These are phyloP conservation scores for Trichopus zeylanicus DNA, from an alignment of 116 monocot genomes.

Conservation along the genomic window DNA sequence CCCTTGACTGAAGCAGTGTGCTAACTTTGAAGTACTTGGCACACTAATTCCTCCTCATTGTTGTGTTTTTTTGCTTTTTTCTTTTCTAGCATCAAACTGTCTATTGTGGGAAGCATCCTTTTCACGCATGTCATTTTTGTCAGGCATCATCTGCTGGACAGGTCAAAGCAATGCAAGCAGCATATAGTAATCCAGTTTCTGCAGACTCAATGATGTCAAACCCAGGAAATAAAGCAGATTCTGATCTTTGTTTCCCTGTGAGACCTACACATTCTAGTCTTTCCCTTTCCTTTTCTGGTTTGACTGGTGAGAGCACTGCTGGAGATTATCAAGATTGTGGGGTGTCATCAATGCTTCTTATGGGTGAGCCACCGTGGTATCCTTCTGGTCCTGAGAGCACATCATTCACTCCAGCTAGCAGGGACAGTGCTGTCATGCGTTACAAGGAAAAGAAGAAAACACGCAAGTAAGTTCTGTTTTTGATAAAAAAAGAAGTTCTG, in stretches of 20 bases:
- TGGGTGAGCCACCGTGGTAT: constrained; percentile 63
- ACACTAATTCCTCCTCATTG: too few relatives aligned
- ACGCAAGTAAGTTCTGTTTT: constrained; percentile 51
- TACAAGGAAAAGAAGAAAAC: constrained; percentile 97
- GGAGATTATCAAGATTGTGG: constrained; percentile 76
- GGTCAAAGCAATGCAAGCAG: constrained; percentile 25
- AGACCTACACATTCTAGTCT: constrained; percentile 51
- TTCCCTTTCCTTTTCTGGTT: constrained; percentile 72
- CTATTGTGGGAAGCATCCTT: not conserved
- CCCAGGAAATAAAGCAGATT: constrained; percentile 34
- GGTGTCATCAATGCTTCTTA: constrained; percentile 51
- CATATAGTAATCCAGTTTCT: constrained; percentile 38
- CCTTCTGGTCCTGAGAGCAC: constrained; percentile 33
- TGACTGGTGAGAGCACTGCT: constrained; percentile 78
- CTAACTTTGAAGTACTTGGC: not conserved
- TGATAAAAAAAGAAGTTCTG: too few relatives aligned
- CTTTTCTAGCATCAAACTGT: not conserved
- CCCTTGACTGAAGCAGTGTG: not conserved
- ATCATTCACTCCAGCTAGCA: constrained; percentile 30
- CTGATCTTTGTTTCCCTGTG: constrained; percentile 25
- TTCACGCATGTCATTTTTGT: constrained; percentile 6
- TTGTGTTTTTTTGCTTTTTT: too few relatives aligned
- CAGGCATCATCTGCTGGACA: constrained; percentile 39
- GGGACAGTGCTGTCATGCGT: constrained; percentile 68
- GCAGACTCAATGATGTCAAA: constrained; percentile 52